Conservation (phyloP, 768 basidiomycete genomes). For the Baorangia bicolor region DNA sequence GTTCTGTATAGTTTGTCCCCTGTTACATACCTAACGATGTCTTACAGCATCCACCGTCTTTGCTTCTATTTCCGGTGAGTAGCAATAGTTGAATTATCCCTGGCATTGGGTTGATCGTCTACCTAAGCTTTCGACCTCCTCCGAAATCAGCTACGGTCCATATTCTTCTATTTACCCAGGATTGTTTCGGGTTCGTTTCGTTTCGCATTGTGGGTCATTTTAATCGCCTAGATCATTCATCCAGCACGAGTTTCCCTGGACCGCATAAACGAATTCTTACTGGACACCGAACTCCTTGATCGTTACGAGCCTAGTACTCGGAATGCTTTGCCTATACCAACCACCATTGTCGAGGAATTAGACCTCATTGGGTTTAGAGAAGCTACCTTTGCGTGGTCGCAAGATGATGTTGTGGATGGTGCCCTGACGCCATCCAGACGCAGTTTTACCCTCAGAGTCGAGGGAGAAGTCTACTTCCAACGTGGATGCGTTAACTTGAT, state of each 20-base stretch:
- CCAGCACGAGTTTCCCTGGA: slow-evolving; percentile 1
- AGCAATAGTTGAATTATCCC: neutral
- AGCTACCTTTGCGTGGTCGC: slow-evolving; percentile 2
- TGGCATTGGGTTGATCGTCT: neutral
- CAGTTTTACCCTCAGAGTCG: neutral
- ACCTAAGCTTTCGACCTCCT: neutral
- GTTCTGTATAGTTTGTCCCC: neutral
- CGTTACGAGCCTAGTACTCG: neutral
- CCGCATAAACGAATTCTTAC: slow-evolving; percentile 2
- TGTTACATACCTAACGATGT: neutral
- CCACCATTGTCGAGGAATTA: neutral
- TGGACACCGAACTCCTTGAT: slow-evolving; percentile 1
- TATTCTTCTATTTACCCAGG: neutral
- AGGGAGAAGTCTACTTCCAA: neutral
- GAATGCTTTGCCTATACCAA: neutral
- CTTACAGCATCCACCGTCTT: neutral
- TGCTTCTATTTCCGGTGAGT: slow-evolving; percentile 2
- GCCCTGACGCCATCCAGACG: neutral
- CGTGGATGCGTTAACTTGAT: neutral
- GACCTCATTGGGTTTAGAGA: neutral
- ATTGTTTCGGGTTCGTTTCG: neutral
- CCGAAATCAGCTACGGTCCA: neutral
- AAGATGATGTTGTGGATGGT: neutral
- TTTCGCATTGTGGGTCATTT: too few relatives aligned
- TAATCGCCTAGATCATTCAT: too few relatives aligned